A percentile compares a stretch with the other conserved stretches of the same genome.
These are phyloP conservation scores for Colletotrichum limetticola DNA, from an alignment of 2,329 filamentous ascomycete species.

Conservation along the genomic window DNA sequence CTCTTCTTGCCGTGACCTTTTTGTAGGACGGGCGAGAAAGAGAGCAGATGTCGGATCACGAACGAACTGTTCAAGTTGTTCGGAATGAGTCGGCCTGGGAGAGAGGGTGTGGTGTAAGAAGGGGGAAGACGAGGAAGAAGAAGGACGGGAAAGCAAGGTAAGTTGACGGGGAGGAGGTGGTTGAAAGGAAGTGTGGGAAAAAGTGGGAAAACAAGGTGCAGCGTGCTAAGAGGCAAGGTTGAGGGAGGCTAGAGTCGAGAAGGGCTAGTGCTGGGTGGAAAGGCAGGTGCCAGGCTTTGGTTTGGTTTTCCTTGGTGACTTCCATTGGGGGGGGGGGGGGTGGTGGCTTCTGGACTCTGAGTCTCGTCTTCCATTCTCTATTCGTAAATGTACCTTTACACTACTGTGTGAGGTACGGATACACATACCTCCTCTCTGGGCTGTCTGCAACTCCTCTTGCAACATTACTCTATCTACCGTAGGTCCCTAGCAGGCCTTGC, in stretches of 20 bases:
- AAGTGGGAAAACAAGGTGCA: conserved; percentile 29
- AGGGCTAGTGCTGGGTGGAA: conserved; percentile 12
- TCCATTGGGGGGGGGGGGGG: background rate
- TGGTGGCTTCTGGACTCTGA: background rate
- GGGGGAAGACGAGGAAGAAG: conserved; percentile 32
- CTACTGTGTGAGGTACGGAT: too few species aligned
- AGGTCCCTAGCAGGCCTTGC: background rate
- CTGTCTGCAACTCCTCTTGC: too few species aligned
- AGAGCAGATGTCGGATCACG: conserved; percentile 1
- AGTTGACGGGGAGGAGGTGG: conserved; percentile 24
- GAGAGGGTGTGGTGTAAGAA: conserved; percentile 26
- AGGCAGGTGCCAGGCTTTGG: conserved; percentile 8
- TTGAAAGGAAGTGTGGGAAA: conserved; percentile 31
- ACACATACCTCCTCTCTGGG: too few species aligned
- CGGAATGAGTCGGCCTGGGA: conserved; percentile 22
- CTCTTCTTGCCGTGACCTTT: conserved; percentile 13
- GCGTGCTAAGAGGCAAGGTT: conserved; percentile 4
- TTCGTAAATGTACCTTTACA: too few species aligned
- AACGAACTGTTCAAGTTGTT: conserved; percentile 1
- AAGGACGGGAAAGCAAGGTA: conserved; percentile 6
- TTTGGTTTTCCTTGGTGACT: background rate
- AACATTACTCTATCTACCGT: background rate
- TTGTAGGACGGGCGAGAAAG: background rate
- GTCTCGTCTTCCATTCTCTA: background rate
- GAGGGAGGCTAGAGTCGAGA: conserved; percentile 5